These are phyloP conservation scores for Leccinum fibrillosum DNA, from an alignment of 768 basidiomycete genomes.

Conservation along the genomic window DNA sequence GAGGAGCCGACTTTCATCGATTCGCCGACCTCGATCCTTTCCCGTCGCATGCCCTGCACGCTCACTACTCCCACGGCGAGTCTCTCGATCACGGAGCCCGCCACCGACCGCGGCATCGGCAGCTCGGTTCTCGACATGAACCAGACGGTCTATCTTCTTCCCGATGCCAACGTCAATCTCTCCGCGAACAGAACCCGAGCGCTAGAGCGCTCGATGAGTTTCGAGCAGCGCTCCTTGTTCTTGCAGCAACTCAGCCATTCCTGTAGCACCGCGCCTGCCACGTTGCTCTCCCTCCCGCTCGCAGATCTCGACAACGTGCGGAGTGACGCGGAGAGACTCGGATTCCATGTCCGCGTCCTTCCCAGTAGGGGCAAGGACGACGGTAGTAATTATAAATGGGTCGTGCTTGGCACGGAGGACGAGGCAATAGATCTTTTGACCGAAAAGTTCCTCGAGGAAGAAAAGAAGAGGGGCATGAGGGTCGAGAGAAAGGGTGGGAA, in stretches of 20 bases:
- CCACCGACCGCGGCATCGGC: conserved; percentile 34
- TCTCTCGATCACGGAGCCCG: conserved; percentile 23
- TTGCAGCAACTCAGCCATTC: conserved; percentile 40
- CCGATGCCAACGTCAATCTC: conserved; percentile 7
- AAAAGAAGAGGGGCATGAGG: conserved; percentile 19
- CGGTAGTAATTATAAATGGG: conserved; percentile 34
- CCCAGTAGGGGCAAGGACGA: conserved; percentile 17
- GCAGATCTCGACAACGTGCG: conserved; percentile 41
- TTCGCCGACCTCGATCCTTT: conserved; percentile 9
- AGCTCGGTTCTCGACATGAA: conserved; percentile 22
- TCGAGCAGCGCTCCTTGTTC: conserved; percentile 50
- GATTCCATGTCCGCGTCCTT: conserved; percentile 44
- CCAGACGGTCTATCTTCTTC: conserved; percentile 25
- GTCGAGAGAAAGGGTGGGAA: conserved; percentile 19
- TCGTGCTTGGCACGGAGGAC: conserved; percentile 54
- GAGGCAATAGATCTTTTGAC: conserved; percentile 38
- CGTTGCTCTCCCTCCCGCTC: conserved; percentile 46
- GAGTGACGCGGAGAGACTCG: conserved; percentile 39
- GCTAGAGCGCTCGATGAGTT: conserved; percentile 48
- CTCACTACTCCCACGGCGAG: conserved; percentile 47
- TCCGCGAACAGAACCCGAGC: conserved; percentile 22
- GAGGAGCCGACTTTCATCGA: background rate
- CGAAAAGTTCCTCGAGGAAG: conserved; percentile 29
- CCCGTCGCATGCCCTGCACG: conserved; percentile 55
- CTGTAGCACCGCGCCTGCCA: conserved; percentile 40